Conservation (phyloP, 208 protist genomes). For the Trypanosoma conorhini region DNA sequence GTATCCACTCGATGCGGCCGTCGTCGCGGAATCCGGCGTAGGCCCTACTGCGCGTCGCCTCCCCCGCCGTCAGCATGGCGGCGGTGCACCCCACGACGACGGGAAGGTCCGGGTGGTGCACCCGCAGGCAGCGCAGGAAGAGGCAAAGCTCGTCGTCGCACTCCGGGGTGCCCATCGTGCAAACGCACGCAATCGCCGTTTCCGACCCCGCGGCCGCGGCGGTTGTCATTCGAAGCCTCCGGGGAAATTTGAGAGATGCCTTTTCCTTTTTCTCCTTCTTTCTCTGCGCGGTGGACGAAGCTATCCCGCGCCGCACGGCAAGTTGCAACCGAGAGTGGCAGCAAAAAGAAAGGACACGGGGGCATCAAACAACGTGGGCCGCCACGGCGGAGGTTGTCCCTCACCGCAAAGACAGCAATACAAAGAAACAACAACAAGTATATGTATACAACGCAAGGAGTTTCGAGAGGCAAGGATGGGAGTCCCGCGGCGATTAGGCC, state of each 20-base stretch:
- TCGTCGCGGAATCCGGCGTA: constrained; percentile 28
- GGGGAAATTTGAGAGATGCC: constrained; percentile 22
- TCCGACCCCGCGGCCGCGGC: neutral
- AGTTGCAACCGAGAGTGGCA: no score
- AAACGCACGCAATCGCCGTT: constrained; percentile 48
- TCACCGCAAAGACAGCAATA: no score
- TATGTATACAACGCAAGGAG: no score
- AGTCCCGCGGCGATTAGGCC: neutral
- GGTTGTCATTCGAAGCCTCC: neutral
- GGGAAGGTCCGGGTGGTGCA: constrained; percentile 52
- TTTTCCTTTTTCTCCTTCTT: neutral
- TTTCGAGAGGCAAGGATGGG: no score
- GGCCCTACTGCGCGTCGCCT: constrained; percentile 8
- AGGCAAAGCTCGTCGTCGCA: constrained; percentile 74
- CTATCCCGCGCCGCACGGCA: no score
- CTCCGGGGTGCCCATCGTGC: constrained; percentile 83
- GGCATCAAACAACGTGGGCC: no score
- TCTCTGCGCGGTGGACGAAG: neutral
- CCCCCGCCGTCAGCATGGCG: constrained; percentile 27
- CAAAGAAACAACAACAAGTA: no score
- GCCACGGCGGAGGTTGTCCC: no score
- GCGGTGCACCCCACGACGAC: constrained; percentile 63
- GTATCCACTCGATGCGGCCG: constrained; percentile 51
- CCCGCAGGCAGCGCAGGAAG: constrained; percentile 62
- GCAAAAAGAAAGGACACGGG: no score